Percentiles rank a stretch among this genome's conserved stretches.
These are phyloP conservation scores for Ophiostoma ips DNA, from an alignment of 2,329 filamentous ascomycete genomes.

Conservation along the genomic window DNA sequence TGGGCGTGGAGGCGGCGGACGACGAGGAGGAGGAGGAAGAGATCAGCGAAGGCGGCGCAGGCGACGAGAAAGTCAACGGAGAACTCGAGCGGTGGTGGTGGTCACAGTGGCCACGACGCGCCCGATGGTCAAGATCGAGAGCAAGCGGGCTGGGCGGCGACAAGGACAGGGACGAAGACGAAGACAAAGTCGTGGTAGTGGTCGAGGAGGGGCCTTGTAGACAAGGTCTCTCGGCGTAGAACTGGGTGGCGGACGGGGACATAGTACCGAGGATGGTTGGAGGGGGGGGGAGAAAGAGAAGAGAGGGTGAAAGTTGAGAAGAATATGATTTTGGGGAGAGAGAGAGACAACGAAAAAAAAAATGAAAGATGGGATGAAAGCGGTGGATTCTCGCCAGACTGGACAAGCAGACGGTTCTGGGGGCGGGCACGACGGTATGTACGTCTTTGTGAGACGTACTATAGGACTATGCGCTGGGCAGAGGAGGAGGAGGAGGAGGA, in stretches of 20 bases:
- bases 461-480: not conserved
- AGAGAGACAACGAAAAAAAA: not conserved
- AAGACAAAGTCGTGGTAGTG: not conserved
- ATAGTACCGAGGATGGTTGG: conserved; percentile 4
- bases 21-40: not conserved
- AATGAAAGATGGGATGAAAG: not conserved
- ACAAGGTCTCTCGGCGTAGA: conserved; percentile 4
- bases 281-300: conserved; percentile 4
- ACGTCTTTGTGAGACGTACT: not conserved
- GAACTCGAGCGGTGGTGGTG: not conserved
- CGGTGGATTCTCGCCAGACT: not conserved
- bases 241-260: not conserved
- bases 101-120: too few relatives aligned
- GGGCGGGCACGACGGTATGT: not conserved
- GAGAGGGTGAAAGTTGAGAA: not conserved
- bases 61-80: not conserved
- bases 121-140: not conserved
- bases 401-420: not conserved
- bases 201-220: conserved; percentile 1
- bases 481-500: not conserved
- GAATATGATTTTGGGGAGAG: not conserved
- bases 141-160: too few relatives aligned
- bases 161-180: not conserved
- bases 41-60: not conserved
- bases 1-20: not conserved